Base-by-base conservation (phyloP, 441 rosid species). In the Isatis lusitanica region DNA sequence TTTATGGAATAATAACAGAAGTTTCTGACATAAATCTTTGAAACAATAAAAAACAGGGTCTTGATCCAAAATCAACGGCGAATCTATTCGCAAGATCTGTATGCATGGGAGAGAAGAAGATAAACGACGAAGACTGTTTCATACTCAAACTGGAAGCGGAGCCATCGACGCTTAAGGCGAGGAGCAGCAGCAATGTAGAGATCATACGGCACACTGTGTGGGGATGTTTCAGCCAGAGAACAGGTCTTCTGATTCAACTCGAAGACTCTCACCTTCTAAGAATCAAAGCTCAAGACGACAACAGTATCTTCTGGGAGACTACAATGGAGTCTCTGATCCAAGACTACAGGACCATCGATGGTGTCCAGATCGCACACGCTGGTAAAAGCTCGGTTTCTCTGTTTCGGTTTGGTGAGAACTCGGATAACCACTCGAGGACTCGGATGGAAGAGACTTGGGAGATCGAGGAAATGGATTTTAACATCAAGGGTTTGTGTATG, bases 211-310 rank as follows among this genome's bases (percentile, higher is more conserved):
- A 80, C 80, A 80, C 94, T 0, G 75, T 91, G 1, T 90, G 91
- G 97, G 97, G 97, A 10, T 85, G 85, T 75, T 94, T 94, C 73
- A 89, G 97, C 82, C 98, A 94, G 57, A 85, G 83, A 82, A 91
- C 95, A 21, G 98, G 98, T 24, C 84, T 91, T 35, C 26, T 94
- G 0, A 80, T 86, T 63, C 90, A 85, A n/a, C 77, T 94, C 2
- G 88, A 94, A 68, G 98, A 94, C 69, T 86, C 90, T 33, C 97
- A 94, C 62, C 87, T 90, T 10, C 82, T 94, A 11, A 77, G 89
- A 65, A 88, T 94, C 65, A 83, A 84, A 80, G 62, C 90, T 43
- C 51, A 83, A 16, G 78, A 60, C 21, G 83, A 79, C 4, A 78
- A 80, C 60, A 83, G 83, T 79, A 75, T 94, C 26, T 89, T 80